Evolutionary conservation across 345 rosid genomes (phyloP), one percentile per base, ranked within the genome.

Genomic region (Camelina sativa): DNA sequence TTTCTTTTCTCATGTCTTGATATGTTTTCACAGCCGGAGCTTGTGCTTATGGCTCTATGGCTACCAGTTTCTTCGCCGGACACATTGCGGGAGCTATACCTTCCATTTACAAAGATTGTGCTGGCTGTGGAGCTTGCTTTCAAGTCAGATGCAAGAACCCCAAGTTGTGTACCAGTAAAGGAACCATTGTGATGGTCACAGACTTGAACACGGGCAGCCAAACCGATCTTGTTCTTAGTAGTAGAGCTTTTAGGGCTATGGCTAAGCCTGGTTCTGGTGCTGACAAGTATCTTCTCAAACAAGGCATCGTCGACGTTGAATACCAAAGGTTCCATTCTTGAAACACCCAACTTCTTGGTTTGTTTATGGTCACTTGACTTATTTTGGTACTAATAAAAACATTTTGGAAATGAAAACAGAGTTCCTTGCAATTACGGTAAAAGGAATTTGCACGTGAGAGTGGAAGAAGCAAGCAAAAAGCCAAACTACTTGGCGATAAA

Each of bases 71-170:
- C 82, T 84, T 77, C 59, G 74, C 77, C 37, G 98, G 98, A 30
- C 78, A 86, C 74, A 78, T 91, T 34, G 96, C 98, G 0, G 94
- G 85, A 47, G 92, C 78, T 48, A 73, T 78, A 44, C 81, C 94
- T 78, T 81, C 97, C 8, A 79, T 89, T 65, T 93, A 78, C 84
- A 89, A 93, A 80, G 79, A 86, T 37, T 97, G 98, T 3, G 92
- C 90, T 66, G 92, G 92, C 28, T 93, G 96, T 22, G 97, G 96
- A 34, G 90, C 96, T 44, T 91, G 98, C 83, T 91, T 89, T 71
- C 91, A 91, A 88, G 81, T 93, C 59, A 80, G 97, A 81, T 93
- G 98, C 88, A 89, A 79, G 67, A 62, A 91, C 80, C 58, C 78
- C 2, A 22, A 46, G 43, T 65, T 91, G 1, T 93, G 98, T 57